Conservation (phyloP, 2,329 filamentous ascomycete species). For the Aspergillus ochraceoroseus region DNA sequence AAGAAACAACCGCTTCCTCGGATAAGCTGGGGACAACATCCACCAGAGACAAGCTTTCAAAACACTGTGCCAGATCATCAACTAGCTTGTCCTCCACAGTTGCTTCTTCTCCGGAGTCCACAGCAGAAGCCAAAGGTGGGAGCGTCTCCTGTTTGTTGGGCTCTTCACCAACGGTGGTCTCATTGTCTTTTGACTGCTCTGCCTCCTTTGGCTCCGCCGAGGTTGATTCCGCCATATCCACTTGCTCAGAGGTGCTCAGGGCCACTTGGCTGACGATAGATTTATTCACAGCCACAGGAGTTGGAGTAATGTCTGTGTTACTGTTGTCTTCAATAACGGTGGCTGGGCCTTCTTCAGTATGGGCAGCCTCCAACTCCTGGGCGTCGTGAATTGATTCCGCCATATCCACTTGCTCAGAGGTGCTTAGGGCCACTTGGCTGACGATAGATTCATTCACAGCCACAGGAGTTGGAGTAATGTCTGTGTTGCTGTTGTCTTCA, state of each 20-base stretch:
- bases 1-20: slow-evolving; percentile 11
- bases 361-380: slow-evolving; percentile 6
- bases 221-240: slow-evolving; percentile 14
- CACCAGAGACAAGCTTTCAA: slow-evolving; percentile 12
- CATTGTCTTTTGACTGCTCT: slow-evolving; percentile 3
- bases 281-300: slow-evolving; percentile 3
- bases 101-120: slow-evolving; percentile 12
- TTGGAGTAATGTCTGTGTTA: not conserved
- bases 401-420: slow-evolving; percentile 15
- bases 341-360: not conserved
- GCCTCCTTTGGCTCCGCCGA: slow-evolving; percentile 7
- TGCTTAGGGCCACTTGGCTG: not conserved
- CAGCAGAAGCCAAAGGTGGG: slow-evolving; percentile 9
- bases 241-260: slow-evolving; percentile 13
- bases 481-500: not conserved
- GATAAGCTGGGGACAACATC: slow-evolving; percentile 9
- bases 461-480: not conserved
- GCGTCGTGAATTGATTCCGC: slow-evolving; percentile 13
- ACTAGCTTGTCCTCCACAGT: slow-evolving; percentile 13
- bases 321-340: not conserved
- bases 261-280: not conserved
- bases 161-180: not conserved
- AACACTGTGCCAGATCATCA: slow-evolving; percentile 6
- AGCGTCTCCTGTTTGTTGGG: slow-evolving; percentile 3
- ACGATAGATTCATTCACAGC: slow-evolving; percentile 1